phyloP scores from a whole-genome alignment of 768 basidiomycete genomes.

The Lactarius quietus region DNA sequence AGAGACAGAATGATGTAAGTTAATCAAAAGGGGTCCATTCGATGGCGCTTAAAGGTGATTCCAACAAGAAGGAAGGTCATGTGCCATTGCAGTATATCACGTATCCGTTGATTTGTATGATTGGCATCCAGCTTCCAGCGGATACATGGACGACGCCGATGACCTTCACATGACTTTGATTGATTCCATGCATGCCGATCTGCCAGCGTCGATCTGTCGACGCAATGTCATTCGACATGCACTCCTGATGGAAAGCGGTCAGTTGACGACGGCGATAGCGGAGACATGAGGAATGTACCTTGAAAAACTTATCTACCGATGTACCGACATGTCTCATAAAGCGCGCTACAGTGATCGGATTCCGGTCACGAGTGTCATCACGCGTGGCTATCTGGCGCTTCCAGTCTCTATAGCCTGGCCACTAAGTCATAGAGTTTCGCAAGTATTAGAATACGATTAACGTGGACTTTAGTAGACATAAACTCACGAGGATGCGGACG shows the following conservation, averaged over 20 bases:
- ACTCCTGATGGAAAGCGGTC: neutral
- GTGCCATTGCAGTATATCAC: neutral
- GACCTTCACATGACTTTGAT: conserved; percentile 4
- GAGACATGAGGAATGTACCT: neutral
- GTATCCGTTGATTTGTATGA: conserved; percentile 15
- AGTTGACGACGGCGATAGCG: neutral
- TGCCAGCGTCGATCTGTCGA: neutral
- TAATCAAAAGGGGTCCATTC: neutral
- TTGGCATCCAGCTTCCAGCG: conserved; percentile 15
- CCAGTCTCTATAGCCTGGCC: conserved; percentile 3
- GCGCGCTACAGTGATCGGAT: conserved; percentile 4
- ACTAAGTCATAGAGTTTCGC: neutral
- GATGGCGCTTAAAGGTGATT: neutral
- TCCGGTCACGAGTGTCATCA: conserved; percentile 8
- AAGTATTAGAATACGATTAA: neutral
- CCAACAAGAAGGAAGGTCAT: neutral
- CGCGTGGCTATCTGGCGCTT: conserved; percentile 7
- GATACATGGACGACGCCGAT: conserved; percentile 18
- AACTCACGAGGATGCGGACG: too few species aligned
- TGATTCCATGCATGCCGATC: conserved; percentile 7
- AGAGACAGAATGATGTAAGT: too few species aligned
- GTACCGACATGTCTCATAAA: conserved; percentile 11
- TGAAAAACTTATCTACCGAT: conserved; percentile 6
- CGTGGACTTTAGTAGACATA: neutral
- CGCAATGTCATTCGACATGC: neutral